phyloP scores from a whole-genome alignment of 805 yeast genomes.

The Wickerhamiella domercqiae region DNA sequence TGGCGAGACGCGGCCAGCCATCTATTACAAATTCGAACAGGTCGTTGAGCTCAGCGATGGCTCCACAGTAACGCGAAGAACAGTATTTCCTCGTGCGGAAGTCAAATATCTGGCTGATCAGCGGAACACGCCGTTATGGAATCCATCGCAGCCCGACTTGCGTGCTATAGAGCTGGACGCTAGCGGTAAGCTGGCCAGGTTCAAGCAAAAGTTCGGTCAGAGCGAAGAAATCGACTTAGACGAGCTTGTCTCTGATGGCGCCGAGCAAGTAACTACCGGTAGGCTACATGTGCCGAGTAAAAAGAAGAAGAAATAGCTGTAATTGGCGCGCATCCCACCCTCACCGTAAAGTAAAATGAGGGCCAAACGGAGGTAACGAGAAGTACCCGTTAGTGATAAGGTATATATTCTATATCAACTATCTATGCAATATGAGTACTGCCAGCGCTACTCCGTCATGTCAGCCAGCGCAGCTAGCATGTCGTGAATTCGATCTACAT shows the following conservation, averaged over 20 bases:
- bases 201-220: constrained; percentile 22
- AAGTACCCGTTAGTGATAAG: too few species aligned
- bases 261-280: constrained; percentile 18
- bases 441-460: too few species aligned
- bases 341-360: too few species aligned
- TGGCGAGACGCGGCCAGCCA: constrained; percentile 88
- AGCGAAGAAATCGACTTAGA: constrained; percentile 14
- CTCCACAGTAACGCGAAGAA: constrained; percentile 65
- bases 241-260: constrained; percentile 16
- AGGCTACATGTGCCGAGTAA: constrained; percentile 13
- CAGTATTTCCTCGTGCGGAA: constrained; percentile 81
- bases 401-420: neutral
- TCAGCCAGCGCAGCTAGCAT: constrained; percentile 10
- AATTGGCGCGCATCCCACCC: too few species aligned
- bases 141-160: constrained; percentile 67
- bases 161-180: constrained; percentile 65
- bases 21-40: constrained; percentile 79
- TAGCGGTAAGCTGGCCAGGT: constrained; percentile 49
- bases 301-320: constrained; percentile 8
- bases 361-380: too few species aligned
- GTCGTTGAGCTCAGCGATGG: constrained; percentile 89
- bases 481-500: constrained; percentile 14
- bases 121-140: constrained; percentile 78
- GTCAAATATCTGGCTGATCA: constrained; percentile 76
- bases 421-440: neutral